Evolutionary conservation across 148 eudicot species (phyloP).

Genomic region (Fagopyrum tataricum): DNA sequence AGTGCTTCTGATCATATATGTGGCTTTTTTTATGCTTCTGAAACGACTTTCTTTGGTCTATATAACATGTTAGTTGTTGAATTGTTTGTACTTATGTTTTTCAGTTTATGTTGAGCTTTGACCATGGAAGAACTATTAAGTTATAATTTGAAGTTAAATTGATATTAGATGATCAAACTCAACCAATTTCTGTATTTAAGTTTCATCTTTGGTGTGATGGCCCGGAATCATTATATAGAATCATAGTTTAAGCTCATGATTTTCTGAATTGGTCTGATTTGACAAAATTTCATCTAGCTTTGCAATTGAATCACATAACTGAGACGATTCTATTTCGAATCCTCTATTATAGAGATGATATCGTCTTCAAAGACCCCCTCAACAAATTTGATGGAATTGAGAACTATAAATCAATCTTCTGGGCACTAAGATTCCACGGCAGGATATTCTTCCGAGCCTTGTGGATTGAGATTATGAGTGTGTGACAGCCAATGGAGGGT

Average conservation of each 20-base stretch:
- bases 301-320: not conserved
- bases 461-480: slow-evolving; percentile 75
- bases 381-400: slow-evolving; percentile 75
- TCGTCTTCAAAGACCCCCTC: slow-evolving; percentile 78
- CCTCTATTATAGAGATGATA: slow-evolving; percentile 56
- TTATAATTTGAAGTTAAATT: not conserved
- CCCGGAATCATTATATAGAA: too few relatives aligned
- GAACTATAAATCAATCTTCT: slow-evolving; percentile 74
- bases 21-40: too few relatives aligned
- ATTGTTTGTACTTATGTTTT: too few relatives aligned
- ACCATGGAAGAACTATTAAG: not conserved
- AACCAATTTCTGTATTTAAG: too few relatives aligned
- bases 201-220: too few relatives aligned
- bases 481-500: slow-evolving; percentile 77
- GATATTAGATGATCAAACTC: not conserved
- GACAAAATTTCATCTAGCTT: not conserved
- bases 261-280: not conserved
- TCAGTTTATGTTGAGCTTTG: not conserved
- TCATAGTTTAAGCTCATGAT: not conserved
- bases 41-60: too few relatives aligned
- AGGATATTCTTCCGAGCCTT: slow-evolving; percentile 66
- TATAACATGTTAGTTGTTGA: too few relatives aligned
- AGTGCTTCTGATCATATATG: not conserved
- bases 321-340: not conserved
- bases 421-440: slow-evolving; percentile 76